Evolutionary conservation across 140 eudicot genomes (phyloP).

Genomic region (Oenanthe javanica): DNA sequence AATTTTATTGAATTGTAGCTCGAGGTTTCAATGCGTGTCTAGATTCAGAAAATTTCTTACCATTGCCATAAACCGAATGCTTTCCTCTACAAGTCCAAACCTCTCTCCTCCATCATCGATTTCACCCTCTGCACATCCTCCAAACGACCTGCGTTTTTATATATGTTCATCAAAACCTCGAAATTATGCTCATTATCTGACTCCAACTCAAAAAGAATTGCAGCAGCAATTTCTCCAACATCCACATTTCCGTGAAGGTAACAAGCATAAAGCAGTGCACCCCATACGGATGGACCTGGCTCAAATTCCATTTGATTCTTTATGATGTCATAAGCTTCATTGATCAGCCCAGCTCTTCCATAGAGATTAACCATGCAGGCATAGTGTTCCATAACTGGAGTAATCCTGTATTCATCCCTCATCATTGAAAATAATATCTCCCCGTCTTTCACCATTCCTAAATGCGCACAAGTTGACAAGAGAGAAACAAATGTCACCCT

Average conservation of each 20-base stretch:
- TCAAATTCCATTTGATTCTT: conserved; percentile 34
- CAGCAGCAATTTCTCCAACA: conserved; percentile 57
- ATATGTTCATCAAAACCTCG: conserved; percentile 55
- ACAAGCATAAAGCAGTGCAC: conserved; percentile 74
- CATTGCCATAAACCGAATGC: neutral
- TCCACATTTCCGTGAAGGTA: conserved; percentile 54
- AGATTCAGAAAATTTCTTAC: neutral
- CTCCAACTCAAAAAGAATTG: conserved; percentile 55
- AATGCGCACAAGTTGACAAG: conserved; percentile 68
- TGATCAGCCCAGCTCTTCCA: conserved; percentile 59
- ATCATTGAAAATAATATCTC: conserved; percentile 47
- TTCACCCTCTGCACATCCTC: conserved; percentile 46
- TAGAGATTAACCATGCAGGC: conserved; percentile 78
- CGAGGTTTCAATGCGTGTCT: neutral
- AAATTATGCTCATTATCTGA: conserved; percentile 66
- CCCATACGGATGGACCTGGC: conserved; percentile 88
- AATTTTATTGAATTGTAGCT: neutral
- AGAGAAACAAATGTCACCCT: conserved; percentile 53
- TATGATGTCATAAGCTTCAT: conserved; percentile 46
- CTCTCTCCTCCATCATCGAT: conserved; percentile 70
- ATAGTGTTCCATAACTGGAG: conserved; percentile 67
- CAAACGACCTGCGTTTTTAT: conserved; percentile 32
- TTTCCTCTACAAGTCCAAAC: conserved; percentile 34
- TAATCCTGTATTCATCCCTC: conserved; percentile 33
- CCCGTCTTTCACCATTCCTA: conserved; percentile 50